Evolutionary conservation across 1,284 basidiomycete genomes (phyloP).

Genomic region (Ustilago tritici): DNA sequence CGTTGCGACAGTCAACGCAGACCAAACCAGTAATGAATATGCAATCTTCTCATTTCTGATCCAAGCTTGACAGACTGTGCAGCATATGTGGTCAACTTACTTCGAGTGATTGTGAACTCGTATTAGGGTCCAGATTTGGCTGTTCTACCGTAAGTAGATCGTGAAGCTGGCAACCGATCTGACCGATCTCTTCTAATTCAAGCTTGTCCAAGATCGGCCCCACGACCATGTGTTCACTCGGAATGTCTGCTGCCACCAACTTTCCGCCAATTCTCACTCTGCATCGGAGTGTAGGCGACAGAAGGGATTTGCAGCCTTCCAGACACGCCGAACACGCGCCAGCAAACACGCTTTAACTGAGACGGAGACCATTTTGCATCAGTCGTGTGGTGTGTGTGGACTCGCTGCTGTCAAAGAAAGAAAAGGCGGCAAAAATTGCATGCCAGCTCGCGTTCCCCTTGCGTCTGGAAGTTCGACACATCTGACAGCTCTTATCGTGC

Average conservation of each 20-base stretch:
- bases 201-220: no score
- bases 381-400: background rate
- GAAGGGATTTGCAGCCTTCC: background rate
- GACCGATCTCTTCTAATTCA: no score
- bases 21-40: background rate
- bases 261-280: background rate
- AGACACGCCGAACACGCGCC: constrained; percentile 6
- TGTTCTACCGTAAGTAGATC: no score
- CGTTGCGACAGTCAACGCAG: background rate
- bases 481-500: background rate
- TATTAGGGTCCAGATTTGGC: no score
- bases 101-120: no score
- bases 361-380: background rate
- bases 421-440: background rate
- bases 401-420: constrained; percentile 6
- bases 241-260: background rate
- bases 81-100: no score
- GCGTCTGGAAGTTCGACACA: background rate
- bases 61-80: no score
- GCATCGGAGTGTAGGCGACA: constrained; percentile 6
- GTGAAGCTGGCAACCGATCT: no score
- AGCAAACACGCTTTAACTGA: constrained; percentile 1
- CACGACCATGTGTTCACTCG: no score
- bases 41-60: background rate
- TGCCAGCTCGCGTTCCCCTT: background rate